phyloP scores from a whole-genome alignment of 352 stramenopile species.

The Globisporangium irregulare region DNA sequence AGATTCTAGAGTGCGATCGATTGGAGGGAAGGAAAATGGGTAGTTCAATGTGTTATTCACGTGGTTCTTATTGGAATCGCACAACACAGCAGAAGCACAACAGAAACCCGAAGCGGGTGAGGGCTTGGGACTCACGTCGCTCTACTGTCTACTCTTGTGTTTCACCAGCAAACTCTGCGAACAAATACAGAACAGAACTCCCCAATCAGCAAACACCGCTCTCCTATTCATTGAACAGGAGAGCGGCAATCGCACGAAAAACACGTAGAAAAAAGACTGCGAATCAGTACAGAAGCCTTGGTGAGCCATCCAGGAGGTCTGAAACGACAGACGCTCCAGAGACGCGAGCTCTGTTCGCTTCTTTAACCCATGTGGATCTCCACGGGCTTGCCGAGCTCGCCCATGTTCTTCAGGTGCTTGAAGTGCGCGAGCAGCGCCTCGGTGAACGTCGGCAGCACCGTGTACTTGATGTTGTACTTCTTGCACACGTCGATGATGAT shows the following conservation, averaged over 20 bases:
- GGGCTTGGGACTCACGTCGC: not conserved
- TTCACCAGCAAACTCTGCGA: not conserved
- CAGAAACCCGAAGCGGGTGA: not conserved
- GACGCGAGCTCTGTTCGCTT: not conserved
- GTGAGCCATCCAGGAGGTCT: not conserved
- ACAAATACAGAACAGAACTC: not conserved
- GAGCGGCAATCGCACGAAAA: not conserved
- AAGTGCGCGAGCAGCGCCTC: constrained; percentile 83
- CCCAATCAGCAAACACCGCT: not conserved
- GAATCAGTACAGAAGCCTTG: not conserved
- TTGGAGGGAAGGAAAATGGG: not conserved
- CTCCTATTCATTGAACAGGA: not conserved
- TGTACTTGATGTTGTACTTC: constrained; percentile 93
- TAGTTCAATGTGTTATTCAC: not conserved
- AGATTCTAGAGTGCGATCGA: not conserved
- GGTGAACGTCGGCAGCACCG: constrained; percentile 80
- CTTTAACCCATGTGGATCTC: constrained; percentile 85
- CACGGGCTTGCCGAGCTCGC: constrained; percentile 71
- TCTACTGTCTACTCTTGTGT: not conserved
- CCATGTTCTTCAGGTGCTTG: constrained; percentile 89
- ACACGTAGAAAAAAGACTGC: not conserved
- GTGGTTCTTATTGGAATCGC: not conserved
- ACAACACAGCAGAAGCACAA: not conserved
- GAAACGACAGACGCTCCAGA: not conserved
- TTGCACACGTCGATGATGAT: constrained; percentile 92